These are phyloP conservation scores for Sporothrix mexicana DNA, from an alignment of 2,329 filamentous ascomycete genomes.

Conservation along the genomic window DNA sequence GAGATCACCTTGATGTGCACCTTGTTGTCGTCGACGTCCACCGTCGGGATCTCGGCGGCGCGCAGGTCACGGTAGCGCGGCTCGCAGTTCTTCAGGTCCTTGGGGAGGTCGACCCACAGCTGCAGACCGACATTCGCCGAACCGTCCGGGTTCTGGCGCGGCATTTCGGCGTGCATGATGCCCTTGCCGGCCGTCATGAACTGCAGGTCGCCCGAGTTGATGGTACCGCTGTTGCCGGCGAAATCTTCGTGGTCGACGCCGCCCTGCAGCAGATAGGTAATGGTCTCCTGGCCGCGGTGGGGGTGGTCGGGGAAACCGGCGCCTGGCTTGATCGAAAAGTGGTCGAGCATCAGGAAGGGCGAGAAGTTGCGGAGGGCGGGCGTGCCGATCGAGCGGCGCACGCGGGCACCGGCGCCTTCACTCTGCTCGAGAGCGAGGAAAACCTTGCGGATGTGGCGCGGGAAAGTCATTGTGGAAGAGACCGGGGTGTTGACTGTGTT, in stretches of 20 bases:
- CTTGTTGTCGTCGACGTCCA: constrained; percentile 71
- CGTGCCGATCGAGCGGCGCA: constrained; percentile 87
- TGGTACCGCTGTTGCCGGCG: constrained; percentile 81
- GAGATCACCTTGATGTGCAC: constrained; percentile 90
- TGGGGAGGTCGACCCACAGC: constrained; percentile 91
- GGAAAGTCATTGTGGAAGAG: constrained; percentile 68
- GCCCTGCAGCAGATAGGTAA: constrained; percentile 87
- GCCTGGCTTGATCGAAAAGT: constrained; percentile 80
- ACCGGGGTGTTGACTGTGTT: constrained; percentile 40
- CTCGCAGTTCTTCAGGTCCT: constrained; percentile 82
- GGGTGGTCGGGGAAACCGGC: constrained; percentile 90
- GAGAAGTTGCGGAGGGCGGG: constrained; percentile 82
- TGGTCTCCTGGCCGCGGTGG: constrained; percentile 82
- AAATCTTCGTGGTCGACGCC: constrained; percentile 93
- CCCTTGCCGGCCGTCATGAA: constrained; percentile 96
- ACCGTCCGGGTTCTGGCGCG: constrained; percentile 76
- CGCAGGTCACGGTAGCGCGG: constrained; percentile 88
- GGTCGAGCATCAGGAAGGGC: constrained; percentile 95
- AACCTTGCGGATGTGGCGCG: constrained; percentile 79
- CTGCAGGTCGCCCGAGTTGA: constrained; percentile 86
- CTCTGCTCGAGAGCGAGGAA: constrained; percentile 85
- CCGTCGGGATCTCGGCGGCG: constrained; percentile 77
- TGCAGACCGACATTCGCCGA: constrained; percentile 84
- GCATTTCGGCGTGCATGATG: constrained; percentile 97
- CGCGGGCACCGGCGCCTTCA: constrained; percentile 85